These are phyloP conservation scores for Saccharomycopsis malanga DNA, from an alignment of 805 yeast genomes.

Conservation along the genomic window DNA sequence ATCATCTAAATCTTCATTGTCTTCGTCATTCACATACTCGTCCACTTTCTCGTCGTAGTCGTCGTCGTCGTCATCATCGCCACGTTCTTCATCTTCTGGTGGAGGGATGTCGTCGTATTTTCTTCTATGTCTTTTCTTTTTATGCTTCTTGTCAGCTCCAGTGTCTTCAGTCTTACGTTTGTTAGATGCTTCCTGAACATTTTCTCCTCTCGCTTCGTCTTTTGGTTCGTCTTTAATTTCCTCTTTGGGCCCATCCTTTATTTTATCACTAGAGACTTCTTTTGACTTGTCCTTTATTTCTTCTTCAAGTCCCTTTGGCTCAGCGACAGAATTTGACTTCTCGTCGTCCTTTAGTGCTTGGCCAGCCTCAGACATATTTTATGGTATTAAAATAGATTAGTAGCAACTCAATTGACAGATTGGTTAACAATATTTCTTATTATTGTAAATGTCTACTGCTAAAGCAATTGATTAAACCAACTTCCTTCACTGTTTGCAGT, in stretches of 20 bases:
- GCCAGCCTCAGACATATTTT: no score
- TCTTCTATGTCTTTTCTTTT: conserved; percentile 52
- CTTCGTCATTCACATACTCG: conserved; percentile 32
- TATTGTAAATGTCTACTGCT: no score
- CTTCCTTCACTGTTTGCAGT: no score
- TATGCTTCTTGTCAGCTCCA: conserved; percentile 29
- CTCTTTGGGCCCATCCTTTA: conserved; percentile 9
- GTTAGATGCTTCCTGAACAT: conserved; percentile 20
- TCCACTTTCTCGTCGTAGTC: conserved; percentile 43
- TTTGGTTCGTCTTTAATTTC: conserved; percentile 22
- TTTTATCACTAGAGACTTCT: conserved; percentile 12
- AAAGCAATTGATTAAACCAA: no score
- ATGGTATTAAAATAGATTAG: no score
- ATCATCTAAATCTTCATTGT: conserved; percentile 67
- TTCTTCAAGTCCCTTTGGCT: not conserved
- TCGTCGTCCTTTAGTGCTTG: no score
- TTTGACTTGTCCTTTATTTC: not conserved
- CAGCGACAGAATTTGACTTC: no score
- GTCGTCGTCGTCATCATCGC: conserved; percentile 40
- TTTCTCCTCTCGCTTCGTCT: conserved; percentile 16
- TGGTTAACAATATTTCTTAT: no score
- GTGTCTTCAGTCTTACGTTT: conserved; percentile 26
- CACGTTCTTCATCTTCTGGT: conserved; percentile 41
- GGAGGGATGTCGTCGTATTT: conserved; percentile 55
- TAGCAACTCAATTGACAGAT: no score